Evolutionary conservation across 352 stramenopile species (phyloP).

Genomic region (Blastocystis sp.): DNA sequence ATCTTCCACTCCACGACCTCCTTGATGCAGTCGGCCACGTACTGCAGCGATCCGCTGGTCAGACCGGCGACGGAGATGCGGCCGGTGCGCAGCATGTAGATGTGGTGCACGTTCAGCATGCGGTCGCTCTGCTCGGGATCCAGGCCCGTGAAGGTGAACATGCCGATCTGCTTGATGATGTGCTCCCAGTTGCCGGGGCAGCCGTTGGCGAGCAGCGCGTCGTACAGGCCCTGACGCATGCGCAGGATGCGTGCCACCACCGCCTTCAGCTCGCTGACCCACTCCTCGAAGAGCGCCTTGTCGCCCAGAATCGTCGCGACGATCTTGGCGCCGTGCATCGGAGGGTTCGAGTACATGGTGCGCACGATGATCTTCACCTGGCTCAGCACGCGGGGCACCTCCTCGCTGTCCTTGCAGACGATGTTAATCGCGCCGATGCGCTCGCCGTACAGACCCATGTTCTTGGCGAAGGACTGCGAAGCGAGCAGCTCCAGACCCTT

Average conservation of each 20-base stretch:
- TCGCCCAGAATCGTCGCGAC: constrained; percentile 85
- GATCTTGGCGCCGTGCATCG: constrained; percentile 85
- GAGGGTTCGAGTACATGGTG: constrained; percentile 88
- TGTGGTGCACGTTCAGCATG: constrained; percentile 91
- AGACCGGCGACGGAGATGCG: constrained; percentile 93
- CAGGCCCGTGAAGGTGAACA: constrained; percentile 88
- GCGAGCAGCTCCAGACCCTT: constrained; percentile 82
- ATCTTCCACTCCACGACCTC: constrained; percentile 80
- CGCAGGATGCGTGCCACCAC: constrained; percentile 71
- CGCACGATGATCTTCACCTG: constrained; percentile 87
- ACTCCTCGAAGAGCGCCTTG: constrained; percentile 81
- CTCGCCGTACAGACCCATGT: constrained; percentile 89
- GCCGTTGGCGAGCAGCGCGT: constrained; percentile 84
- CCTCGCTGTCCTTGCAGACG: constrained; percentile 79
- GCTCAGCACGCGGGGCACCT: constrained; percentile 79
- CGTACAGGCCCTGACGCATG: constrained; percentile 73
- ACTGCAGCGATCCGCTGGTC: constrained; percentile 91
- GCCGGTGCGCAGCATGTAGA: constrained; percentile 96
- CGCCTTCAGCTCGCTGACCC: constrained; percentile 73
- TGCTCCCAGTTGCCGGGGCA: constrained; percentile 87
- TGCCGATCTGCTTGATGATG: constrained; percentile 95
- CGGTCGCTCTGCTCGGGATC: constrained; percentile 87
- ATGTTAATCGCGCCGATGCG: constrained; percentile 84
- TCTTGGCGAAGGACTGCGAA: constrained; percentile 87
- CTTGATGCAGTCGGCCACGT: constrained; percentile 89